These are phyloP conservation scores for Eremochloa ophiuroides DNA, from an alignment of 176 grass and related monocot genomes.

Conservation along the genomic window DNA sequence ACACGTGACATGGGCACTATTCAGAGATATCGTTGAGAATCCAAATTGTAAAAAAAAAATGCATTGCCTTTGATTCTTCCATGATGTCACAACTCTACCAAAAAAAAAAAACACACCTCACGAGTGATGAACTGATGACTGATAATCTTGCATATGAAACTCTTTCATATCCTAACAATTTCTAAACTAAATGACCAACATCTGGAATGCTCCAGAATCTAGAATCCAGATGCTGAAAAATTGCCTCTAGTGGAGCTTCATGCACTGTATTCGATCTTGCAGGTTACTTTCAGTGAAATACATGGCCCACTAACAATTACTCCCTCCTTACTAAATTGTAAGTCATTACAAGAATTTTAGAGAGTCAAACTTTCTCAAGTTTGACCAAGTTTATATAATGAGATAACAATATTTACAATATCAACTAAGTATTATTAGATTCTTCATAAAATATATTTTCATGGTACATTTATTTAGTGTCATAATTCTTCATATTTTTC, in stretches of 20 bases:
- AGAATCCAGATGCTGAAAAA: neutral
- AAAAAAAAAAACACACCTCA: too few species aligned
- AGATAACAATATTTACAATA: too few species aligned
- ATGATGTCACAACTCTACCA: neutral
- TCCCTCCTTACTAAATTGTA: too few species aligned
- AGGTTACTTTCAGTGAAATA: too few species aligned
- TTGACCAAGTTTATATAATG: too few species aligned
- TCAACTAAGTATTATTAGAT: too few species aligned
- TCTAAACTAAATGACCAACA: neutral
- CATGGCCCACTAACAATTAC: too few species aligned
- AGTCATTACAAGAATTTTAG: too few species aligned
- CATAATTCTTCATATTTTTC: too few species aligned
- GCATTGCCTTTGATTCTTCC: neutral
- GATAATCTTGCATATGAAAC: neutral
- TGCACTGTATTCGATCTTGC: neutral
- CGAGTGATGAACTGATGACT: neutral
- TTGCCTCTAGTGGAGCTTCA: neutral
- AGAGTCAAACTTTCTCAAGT: too few species aligned
- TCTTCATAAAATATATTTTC: too few species aligned
- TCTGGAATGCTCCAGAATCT: neutral
- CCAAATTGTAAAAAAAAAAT: neutral
- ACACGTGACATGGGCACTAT: neutral
- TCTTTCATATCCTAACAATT: neutral
- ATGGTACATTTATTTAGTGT: too few species aligned
- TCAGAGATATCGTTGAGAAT: neutral